Base-by-base conservation (phyloP, 495 filamentous ascomycete genomes). In the Aspergillus heteromorphus region DNA sequence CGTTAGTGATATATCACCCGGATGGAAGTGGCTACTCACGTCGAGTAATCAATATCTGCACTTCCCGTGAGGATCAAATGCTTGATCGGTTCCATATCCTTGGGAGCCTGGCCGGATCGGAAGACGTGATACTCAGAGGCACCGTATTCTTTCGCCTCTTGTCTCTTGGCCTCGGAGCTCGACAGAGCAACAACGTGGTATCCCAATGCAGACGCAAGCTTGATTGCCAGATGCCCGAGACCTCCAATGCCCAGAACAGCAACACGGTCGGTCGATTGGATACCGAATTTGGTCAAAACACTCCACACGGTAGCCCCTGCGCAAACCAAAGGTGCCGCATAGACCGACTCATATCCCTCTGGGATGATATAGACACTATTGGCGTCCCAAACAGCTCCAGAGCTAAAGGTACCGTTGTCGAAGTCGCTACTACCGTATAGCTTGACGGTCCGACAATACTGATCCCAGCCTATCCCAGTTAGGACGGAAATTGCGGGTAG, bases 161-260 rank as follows among this genome's bases (percentile, higher is more conserved):
- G 68, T 16, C 73, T 69, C 71, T 86, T 86, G 25, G 61, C 56
- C 42, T 81, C 73, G 2, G 70, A 72, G 25, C 73, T 67, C 2
- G 76, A 80, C 21, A 83, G 65, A 2, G 78, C 81, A 17, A 83
- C 74, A 1, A 82, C 80, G 14, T 75, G 74, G 62, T 72, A 82
- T 11, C 81, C 81, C 75, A 82, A 78, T 57, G 81, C 79, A 18
- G 68, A 56, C 7, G 80, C 81, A 30, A 82, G 79, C 66, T 83
- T 78, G 53, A 86, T 80, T 1, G 82, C 82, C 45, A 85, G 53
- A 64, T 86, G 82, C 5, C 83, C 83, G 0, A 85, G 72, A 8
- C 81, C 82, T 29, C 82, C 82, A 11, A 85, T 64, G 1, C 81
- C 82, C 51, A 83, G 71, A 16, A 85, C 64, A 34, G 66, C 81